Evolutionary conservation across 2,329 filamentous ascomycete species (phyloP), one percentile per base, ranked within the genome.

Genomic region (Arthrobotrys megalospora): DNA sequence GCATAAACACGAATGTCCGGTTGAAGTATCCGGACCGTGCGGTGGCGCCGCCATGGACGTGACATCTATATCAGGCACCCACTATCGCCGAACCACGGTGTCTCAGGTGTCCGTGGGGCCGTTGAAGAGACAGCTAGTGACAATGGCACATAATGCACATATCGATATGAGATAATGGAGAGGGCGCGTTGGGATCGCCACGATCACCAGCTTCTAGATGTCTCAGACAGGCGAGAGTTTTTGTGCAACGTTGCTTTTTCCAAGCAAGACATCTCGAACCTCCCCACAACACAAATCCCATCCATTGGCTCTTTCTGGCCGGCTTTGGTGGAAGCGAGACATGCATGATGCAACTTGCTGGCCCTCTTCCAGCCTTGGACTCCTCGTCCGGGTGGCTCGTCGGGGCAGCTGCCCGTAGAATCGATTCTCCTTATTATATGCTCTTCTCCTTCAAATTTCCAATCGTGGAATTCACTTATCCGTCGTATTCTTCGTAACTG

Each of bases 301-400:
- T 19, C 63, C 36, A 66, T 73, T 66, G 48, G 60, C 60, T 50
- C 34, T 65, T 52, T 53, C 24, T 60, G 70, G 70, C 48, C 28
- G 32, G 63, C 65, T 73, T 73, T 73, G 55, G 60, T 60, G 70
- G 70, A 63, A 68, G 63, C 70, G 70, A 75, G 70, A 75, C 70
- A 75, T 75, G 52, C 70, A 75, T 66, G 52, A 62, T 67, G 70
- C 70, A 68, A 62, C 63, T 58, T 75, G 63, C 70, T 62, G 60
- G 63, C 70, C 43, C 45, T 68, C 53, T 63, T 47, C 60, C 41
- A 60, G 36, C 38, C 47, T 32, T 32, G 41, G 36, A 52, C 38
- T 43, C 21, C 19, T 48, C 28, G 21, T 38, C 45, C 19, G 24
- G 63, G 14, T 65, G 36, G 50, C 60, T 76, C 21, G 65, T 52